Evolutionary conservation across 139 green algal genomes (phyloP).

Genomic region (Yamagishiella unicocca): DNA sequence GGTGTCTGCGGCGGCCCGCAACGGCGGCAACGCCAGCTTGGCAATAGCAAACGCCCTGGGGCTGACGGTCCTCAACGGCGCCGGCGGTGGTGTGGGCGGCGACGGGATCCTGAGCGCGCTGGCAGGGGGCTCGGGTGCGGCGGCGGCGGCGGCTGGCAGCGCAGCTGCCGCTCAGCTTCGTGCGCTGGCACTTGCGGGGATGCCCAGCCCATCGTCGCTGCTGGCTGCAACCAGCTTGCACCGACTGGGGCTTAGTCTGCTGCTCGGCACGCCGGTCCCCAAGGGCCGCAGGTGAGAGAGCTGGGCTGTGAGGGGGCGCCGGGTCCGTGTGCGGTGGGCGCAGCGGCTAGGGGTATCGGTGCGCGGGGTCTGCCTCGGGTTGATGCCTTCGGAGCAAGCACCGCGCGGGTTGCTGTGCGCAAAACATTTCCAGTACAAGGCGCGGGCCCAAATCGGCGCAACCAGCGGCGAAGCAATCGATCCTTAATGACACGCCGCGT

Average conservation of each 20-base stretch:
- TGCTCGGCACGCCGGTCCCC: not conserved
- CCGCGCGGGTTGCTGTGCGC: not conserved
- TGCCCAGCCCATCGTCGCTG: not conserved
- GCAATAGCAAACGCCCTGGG: not conserved
- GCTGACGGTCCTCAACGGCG: not conserved
- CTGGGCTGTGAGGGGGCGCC: no score
- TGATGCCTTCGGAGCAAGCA: not conserved
- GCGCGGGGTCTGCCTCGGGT: no score
- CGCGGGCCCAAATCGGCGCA: not conserved
- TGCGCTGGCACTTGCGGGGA: not conserved
- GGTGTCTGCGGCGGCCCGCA: not conserved
- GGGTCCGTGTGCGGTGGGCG: no score
- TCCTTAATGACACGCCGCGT: no score
- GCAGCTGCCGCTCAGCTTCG: not conserved
- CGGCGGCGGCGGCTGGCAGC: not conserved
- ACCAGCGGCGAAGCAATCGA: not conserved
- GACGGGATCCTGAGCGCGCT: not conserved
- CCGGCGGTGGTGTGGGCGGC: not conserved
- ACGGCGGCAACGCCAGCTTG: not conserved
- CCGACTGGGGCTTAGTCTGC: not conserved
- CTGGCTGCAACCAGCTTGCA: not conserved
- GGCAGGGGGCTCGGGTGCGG: not conserved
- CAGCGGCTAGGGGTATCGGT: no score
- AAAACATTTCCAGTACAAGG: not conserved
- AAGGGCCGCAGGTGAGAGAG: slow-evolving; percentile 18